Conservation (phyloP, 202 grass and related monocot species). For the Setaria viridis region DNA sequence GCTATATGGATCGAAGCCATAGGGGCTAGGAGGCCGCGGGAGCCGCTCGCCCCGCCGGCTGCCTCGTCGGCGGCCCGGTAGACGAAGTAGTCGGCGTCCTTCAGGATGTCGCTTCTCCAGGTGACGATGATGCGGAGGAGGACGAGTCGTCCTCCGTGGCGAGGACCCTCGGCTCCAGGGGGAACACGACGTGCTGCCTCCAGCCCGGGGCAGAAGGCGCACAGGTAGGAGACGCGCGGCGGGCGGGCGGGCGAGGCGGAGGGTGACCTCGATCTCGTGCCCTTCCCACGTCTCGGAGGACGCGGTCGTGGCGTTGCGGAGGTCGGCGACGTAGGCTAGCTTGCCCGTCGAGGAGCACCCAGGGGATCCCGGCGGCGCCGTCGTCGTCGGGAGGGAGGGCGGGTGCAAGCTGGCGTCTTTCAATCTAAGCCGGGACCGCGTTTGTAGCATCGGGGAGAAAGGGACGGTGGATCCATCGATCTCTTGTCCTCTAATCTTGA, state of each 20-base stretch:
- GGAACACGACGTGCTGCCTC: neutral
- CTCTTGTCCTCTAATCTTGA: neutral
- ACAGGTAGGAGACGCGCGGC: constrained; percentile 5
- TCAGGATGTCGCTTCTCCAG: neutral
- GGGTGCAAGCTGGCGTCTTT: neutral
- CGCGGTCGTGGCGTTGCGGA: neutral
- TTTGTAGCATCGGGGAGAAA: neutral
- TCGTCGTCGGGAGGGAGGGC: neutral
- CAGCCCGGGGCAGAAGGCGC: constrained; percentile 1
- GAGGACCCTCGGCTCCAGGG: neutral
- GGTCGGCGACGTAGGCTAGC: neutral
- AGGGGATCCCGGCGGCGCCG: neutral
- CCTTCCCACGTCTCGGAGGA: neutral
- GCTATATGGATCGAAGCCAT: neutral
- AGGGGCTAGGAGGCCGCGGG: neutral
- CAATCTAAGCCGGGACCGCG: neutral
- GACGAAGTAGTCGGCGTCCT: constrained; percentile 10
- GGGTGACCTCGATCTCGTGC: neutral
- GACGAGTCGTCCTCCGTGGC: neutral
- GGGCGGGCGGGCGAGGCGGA: neutral
- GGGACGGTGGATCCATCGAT: neutral
- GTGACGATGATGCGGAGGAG: neutral
- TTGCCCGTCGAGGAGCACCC: neutral
- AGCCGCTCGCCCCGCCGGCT: neutral
- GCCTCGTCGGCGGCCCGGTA: neutral